phyloP scores from a whole-genome alignment of 2,329 filamentous ascomycete species.

The Fusarium continuum region DNA sequence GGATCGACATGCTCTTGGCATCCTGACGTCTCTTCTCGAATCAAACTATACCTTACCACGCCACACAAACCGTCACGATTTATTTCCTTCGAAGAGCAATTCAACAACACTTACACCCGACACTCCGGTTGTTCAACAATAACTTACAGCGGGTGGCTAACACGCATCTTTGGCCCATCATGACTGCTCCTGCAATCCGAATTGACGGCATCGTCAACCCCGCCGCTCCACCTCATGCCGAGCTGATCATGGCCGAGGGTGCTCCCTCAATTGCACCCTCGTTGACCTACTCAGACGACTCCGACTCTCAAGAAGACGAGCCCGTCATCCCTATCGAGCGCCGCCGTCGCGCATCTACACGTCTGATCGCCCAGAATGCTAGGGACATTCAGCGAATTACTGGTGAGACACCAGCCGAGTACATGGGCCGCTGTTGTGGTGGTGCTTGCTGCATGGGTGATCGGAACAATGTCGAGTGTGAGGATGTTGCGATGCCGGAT shows the following conservation, averaged over 20 bases:
- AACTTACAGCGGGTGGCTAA: constrained; percentile 15
- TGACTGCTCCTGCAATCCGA: constrained; percentile 44
- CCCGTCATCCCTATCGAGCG: constrained; percentile 55
- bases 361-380: constrained; percentile 70
- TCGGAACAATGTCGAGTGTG: constrained; percentile 59
- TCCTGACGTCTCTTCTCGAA: constrained; percentile 36
- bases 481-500: constrained; percentile 70
- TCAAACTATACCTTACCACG: constrained; percentile 1
- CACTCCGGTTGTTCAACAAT: constrained; percentile 8
- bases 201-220: constrained; percentile 50
- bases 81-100: constrained; percentile 31
- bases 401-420: constrained; percentile 68
- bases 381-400: constrained; percentile 71
- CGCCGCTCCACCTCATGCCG: constrained; percentile 52
- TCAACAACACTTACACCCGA: constrained; percentile 23
- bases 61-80: constrained; percentile 21
- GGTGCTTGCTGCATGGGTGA: constrained; percentile 69
- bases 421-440: constrained; percentile 71
- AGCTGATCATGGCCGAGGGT: constrained; percentile 58
- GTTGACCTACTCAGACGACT: constrained; percentile 70
- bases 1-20: constrained; percentile 38
- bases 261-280: constrained; percentile 66
- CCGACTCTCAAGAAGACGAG: constrained; percentile 65
- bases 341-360: constrained; percentile 73
- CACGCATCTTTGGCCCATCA: constrained; percentile 33